Conservation (phyloP, 768 basidiomycete genomes). For the Lactarius tabidus region DNA sequence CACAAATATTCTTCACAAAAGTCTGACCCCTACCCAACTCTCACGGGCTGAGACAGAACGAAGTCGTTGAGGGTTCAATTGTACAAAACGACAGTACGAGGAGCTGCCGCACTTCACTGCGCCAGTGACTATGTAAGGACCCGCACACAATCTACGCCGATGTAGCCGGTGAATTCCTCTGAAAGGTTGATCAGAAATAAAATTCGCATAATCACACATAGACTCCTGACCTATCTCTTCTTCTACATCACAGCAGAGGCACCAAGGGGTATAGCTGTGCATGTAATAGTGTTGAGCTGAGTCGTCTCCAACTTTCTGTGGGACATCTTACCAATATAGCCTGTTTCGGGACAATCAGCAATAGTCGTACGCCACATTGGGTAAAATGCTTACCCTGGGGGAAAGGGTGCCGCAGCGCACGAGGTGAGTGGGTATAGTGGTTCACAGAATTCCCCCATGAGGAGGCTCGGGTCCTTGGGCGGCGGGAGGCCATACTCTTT, state of each 20-base stretch:
- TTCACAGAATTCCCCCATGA: background rate
- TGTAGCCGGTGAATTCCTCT: background rate
- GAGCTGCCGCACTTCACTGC: background rate
- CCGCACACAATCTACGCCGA: background rate
- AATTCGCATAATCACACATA: background rate
- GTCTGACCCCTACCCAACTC: background rate
- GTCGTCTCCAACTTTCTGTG: background rate
- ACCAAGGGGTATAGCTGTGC: background rate
- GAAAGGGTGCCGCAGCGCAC: background rate
- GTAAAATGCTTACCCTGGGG: background rate
- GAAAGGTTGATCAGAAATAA: background rate
- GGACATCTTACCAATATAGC: background rate
- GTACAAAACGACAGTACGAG: background rate
- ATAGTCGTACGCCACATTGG: background rate
- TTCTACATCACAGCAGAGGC: slow-evolving; percentile 1
- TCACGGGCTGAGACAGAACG: background rate
- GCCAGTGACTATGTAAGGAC: background rate
- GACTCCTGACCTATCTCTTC: background rate
- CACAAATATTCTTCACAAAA: background rate
- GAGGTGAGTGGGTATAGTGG: background rate
- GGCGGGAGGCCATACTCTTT: background rate
- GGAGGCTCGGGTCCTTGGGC: background rate
- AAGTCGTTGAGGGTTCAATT: background rate
- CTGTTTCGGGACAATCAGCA: background rate
- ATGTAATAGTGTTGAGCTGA: background rate